A percentile compares a stretch with the other conserved stretches of the same genome.
Evolutionary conservation across 257 asterid species (phyloP).

Genomic region (Cinchona pubescens): DNA sequence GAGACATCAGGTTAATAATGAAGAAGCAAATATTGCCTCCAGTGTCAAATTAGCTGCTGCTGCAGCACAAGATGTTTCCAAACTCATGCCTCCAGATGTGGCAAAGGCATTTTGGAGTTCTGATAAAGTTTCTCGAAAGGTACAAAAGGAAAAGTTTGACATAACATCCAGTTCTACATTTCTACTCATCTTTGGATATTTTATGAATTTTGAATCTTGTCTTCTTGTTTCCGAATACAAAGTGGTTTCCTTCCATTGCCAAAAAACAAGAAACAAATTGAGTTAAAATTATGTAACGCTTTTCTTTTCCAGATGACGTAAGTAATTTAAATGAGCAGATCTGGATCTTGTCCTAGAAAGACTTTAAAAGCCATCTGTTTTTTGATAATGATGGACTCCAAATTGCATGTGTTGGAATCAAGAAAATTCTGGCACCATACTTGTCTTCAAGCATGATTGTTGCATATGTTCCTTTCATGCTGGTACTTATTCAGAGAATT

Average conservation of each 20-base stretch:
- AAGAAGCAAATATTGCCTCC: slow-evolving; percentile 50
- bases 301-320: neutral
- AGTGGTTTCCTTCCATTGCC: neutral
- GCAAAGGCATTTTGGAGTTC: slow-evolving; percentile 80
- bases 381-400: neutral
- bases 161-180: neutral
- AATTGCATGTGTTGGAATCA: neutral
- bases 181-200: neutral
- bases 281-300: neutral
- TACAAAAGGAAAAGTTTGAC: slow-evolving; percentile 22
- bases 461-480: neutral
- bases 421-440: neutral
- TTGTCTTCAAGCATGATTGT: neutral
- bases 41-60: slow-evolving; percentile 51
- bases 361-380: neutral
- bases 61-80: slow-evolving; percentile 70
- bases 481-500: neutral
- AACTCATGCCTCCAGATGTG: slow-evolving; percentile 94
- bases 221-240: neutral
- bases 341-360: neutral
- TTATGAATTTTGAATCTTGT: neutral
- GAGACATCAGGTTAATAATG: slow-evolving; percentile 43
- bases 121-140: slow-evolving; percentile 76
- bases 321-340: neutral
- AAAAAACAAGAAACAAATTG: neutral